Conservation (phyloP, 192 early-diverging fungal species). For the Rhizophlyctis rosea region DNA sequence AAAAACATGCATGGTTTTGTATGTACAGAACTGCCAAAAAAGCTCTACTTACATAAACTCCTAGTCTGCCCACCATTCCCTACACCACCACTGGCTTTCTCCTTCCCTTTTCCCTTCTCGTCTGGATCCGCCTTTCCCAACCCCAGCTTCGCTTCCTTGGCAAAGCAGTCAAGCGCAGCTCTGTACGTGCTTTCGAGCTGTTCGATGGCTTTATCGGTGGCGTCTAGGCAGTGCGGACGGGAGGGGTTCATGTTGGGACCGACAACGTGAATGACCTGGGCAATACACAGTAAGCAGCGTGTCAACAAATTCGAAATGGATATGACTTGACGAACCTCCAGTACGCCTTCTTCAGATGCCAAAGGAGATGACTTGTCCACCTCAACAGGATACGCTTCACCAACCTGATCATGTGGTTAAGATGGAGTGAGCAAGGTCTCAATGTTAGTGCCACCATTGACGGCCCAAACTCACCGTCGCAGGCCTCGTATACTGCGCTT, state of each 20-base stretch:
- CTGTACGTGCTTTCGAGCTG: neutral
- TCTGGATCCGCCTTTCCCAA: too few relatives aligned
- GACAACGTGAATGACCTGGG: slow-evolving; percentile 18
- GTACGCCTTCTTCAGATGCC: slow-evolving; percentile 12
- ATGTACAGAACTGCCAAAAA: too few relatives aligned
- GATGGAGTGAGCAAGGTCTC: too few relatives aligned
- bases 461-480: slow-evolving; percentile 3
- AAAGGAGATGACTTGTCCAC: slow-evolving; percentile 11
- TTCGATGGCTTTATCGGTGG: neutral
- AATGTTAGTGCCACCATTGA: too few relatives aligned
- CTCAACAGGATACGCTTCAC: slow-evolving; percentile 15
- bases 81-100: too few relatives aligned
- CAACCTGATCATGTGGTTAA: slow-evolving; percentile 10
- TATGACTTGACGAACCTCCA: slow-evolving; percentile 8
- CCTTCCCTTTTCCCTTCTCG: too few relatives aligned
- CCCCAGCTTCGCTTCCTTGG: too few relatives aligned
- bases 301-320: neutral
- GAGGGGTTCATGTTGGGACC: slow-evolving; percentile 18
- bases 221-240: slow-evolving; percentile 8
- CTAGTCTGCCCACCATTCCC: too few relatives aligned
- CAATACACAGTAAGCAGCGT: neutral
- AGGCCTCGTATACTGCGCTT: neutral
- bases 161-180: too few relatives aligned
- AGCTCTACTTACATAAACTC: too few relatives aligned
- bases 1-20: too few relatives aligned